Percentiles rank a stretch among this genome's conserved stretches.
These are phyloP conservation scores for Posidonia australis DNA, from an alignment of 106 monocot species.

Conservation along the genomic window DNA sequence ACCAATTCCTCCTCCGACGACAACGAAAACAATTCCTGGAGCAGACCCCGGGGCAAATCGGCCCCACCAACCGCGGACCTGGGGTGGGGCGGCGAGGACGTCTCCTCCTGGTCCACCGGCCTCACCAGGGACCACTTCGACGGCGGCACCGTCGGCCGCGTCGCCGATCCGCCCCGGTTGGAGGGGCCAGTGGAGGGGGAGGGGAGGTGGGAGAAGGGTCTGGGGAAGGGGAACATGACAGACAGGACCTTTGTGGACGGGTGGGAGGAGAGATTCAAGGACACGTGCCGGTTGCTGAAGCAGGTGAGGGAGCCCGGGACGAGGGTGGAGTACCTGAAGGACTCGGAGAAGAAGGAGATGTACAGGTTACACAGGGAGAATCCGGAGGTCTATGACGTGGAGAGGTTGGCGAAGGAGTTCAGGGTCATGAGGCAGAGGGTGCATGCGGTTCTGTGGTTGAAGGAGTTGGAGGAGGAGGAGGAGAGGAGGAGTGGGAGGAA, in stretches of 20 bases:
- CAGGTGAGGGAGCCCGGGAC: conserved; percentile 89
- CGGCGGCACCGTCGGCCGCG: conserved; percentile 47
- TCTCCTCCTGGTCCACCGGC: conserved; percentile 80
- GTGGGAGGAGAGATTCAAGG: conserved; percentile 53
- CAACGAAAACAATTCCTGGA: not conserved
- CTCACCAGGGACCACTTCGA: conserved; percentile 73
- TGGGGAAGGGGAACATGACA: conserved; percentile 48
- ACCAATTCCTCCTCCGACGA: conserved; percentile 7
- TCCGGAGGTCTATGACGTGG: conserved; percentile 59
- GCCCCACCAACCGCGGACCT: conserved; percentile 6
- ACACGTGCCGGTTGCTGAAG: conserved; percentile 63
- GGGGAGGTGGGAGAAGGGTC: conserved; percentile 17
- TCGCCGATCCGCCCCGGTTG: not conserved
- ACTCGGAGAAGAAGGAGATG: conserved; percentile 96
- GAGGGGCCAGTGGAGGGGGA: conserved; percentile 10
- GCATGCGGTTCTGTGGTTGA: conserved; percentile 85
- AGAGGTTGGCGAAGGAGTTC: conserved; percentile 78
- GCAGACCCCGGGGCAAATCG: conserved; percentile 6
- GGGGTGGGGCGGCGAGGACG: conserved; percentile 34
- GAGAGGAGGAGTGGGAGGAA: conserved; percentile 69
- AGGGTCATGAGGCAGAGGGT: conserved; percentile 87
- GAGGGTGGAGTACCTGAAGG: conserved; percentile 66
- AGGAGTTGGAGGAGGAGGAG: conserved; percentile 97
- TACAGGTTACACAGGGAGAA: conserved; percentile 77
- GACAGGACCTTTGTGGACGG: conserved; percentile 46